These are phyloP conservation scores for Bullera alba DNA, from an alignment of 768 basidiomycete species.

Conservation along the genomic window DNA sequence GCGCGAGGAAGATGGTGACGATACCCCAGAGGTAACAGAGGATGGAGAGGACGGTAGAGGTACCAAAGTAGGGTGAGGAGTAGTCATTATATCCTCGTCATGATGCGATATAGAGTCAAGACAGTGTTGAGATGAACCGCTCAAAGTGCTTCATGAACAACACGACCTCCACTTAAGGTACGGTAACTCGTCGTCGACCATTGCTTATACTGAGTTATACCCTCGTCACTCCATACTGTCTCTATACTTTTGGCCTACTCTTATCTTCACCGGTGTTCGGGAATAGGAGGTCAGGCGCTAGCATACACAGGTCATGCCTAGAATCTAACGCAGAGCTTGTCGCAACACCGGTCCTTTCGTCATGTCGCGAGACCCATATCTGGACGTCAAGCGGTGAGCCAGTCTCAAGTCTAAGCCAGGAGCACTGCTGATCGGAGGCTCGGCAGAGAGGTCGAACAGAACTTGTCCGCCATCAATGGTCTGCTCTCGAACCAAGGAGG, in stretches of 20 bases:
- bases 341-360: too few species aligned
- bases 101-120: background rate
- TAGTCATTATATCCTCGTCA: background rate
- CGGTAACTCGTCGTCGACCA: too few species aligned
- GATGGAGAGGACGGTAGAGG: conserved; percentile 6
- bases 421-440: background rate
- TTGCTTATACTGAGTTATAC: too few species aligned
- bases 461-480: conserved; percentile 14
- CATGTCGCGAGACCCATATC: conserved; percentile 39
- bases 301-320: too few species aligned
- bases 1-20: conserved; percentile 6
- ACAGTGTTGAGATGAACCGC: background rate
- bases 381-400: conserved; percentile 37
- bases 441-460: conserved; percentile 30
- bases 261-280: too few species aligned
- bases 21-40: conserved; percentile 7
- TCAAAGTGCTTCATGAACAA: too few species aligned
- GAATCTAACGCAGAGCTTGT: too few species aligned
- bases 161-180: too few species aligned
- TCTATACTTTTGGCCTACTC: too few species aligned
- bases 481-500: conserved; percentile 10
- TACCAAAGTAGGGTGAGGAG: conserved; percentile 2
- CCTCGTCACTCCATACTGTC: too few species aligned
- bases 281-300: too few species aligned
- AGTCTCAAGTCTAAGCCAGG: background rate